A percentile compares a stretch with the other conserved stretches of the same genome.
phyloP scores from a whole-genome alignment of 192 early-diverging fungal species.

The Coemansia sp. region DNA sequence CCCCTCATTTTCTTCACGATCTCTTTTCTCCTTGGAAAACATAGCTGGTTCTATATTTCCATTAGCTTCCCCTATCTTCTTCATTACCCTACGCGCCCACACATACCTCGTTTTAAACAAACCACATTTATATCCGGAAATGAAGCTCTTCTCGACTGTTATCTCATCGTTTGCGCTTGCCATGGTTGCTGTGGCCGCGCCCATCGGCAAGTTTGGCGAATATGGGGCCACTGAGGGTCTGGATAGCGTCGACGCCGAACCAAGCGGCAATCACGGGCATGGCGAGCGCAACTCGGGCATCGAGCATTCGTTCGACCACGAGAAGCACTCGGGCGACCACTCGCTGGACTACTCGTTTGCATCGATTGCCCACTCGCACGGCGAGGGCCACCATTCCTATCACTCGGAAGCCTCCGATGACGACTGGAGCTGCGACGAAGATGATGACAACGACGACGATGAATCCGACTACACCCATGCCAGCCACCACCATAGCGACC shows the following conservation, averaged over 20 bases:
- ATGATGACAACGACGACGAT: not conserved
- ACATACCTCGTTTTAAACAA: not conserved
- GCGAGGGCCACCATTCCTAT: not conserved
- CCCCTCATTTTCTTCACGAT: not conserved
- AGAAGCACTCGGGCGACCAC: not conserved
- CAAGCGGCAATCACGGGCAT: not conserved
- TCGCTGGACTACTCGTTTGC: not conserved
- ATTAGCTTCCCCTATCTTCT: not conserved
- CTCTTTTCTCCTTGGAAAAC: not conserved
- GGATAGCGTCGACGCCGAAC: not conserved
- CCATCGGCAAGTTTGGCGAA: not conserved
- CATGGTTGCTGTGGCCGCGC: slow-evolving; percentile 8
- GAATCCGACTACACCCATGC: not conserved
- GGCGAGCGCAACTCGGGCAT: not conserved
- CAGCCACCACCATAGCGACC: not conserved
- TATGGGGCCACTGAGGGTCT: not conserved
- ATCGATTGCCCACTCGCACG: not conserved
- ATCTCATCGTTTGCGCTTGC: slow-evolving; percentile 7
- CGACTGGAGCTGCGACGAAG: slow-evolving; percentile 2
- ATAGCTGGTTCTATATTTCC: slow-evolving; percentile 6
- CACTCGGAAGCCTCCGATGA: not conserved
- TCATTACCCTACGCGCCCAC: not conserved
- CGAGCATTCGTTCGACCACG: not conserved
- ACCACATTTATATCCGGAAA: not conserved
- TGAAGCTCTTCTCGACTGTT: slow-evolving; percentile 1